Evolutionary conservation across 106 monocot species (phyloP).

Genomic region (Alisma plantagoaquatica): DNA sequence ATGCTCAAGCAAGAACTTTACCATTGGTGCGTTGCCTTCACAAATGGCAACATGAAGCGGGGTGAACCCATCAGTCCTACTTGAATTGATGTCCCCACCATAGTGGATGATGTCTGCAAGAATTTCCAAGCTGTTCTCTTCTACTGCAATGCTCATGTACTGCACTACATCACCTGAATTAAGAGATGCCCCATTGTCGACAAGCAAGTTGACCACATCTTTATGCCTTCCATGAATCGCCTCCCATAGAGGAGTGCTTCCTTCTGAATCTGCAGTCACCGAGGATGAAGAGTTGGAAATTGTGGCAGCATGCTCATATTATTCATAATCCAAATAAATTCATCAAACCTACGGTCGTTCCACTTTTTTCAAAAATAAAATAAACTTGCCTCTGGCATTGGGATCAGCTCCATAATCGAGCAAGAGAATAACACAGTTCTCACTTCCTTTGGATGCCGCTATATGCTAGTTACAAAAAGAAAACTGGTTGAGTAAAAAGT

Average conservation of each 20-base stretch:
- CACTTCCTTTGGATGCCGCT: constrained; percentile 65
- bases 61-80: constrained; percentile 30
- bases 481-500: no score
- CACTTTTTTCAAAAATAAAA: no score
- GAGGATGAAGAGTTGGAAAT: no score
- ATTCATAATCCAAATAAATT: no score
- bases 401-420: constrained; percentile 78
- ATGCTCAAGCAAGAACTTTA: constrained; percentile 50
- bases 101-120: constrained; percentile 39
- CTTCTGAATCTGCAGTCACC: constrained; percentile 39
- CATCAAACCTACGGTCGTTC: no score
- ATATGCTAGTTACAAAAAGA: constrained; percentile 66
- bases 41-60: constrained; percentile 59
- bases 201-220: constrained; percentile 26
- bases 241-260: constrained; percentile 72
- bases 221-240: constrained; percentile 57
- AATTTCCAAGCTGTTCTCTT: constrained; percentile 40
- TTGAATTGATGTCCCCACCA: constrained; percentile 45
- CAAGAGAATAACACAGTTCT: constrained; percentile 47
- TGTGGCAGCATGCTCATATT: no score
- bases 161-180: constrained; percentile 33
- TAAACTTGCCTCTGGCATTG: constrained; percentile 68
- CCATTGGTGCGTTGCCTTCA: constrained; percentile 46
- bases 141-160: constrained; percentile 48
- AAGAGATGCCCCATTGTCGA: constrained; percentile 44